Evolutionary conservation across 331 rosid species (phyloP).

Genomic region (Erythrophleum ivorense): DNA sequence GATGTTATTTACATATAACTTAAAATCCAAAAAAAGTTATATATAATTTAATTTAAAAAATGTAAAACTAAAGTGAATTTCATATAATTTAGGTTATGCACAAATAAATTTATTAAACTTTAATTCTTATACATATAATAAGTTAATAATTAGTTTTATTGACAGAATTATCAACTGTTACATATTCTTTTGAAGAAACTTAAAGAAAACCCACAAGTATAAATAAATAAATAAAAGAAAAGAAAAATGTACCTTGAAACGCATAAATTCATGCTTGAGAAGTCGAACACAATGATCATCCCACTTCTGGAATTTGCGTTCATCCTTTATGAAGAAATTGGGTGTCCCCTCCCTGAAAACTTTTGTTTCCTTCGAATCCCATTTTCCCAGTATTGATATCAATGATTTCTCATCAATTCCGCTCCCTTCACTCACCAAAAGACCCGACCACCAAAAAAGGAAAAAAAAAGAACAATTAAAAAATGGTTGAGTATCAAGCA

Average conservation of each 20-base stretch:
- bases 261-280: slow-evolving; percentile 87
- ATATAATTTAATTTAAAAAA: no score
- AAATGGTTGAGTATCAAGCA: background rate
- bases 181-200: no score
- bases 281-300: slow-evolving; percentile 57
- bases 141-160: no score
- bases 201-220: no score
- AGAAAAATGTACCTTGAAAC: slow-evolving; percentile 63
- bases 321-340: slow-evolving; percentile 60
- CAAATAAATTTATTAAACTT: no score
- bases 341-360: slow-evolving; percentile 60
- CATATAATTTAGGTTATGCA: no score
- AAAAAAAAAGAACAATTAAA: background rate
- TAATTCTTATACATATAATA: no score
- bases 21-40: no score
- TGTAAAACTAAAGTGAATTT: no score
- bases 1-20: no score
- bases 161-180: no score
- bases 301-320: slow-evolving; percentile 78
- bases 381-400: slow-evolving; percentile 68
- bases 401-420: slow-evolving; percentile 86
- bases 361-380: slow-evolving; percentile 62
- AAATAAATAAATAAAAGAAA: no score
- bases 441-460: background rate
- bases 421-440: slow-evolving; percentile 50